phyloP scores from a whole-genome alignment of 495 filamentous ascomycete species.

The Filosporella fistucella region DNA sequence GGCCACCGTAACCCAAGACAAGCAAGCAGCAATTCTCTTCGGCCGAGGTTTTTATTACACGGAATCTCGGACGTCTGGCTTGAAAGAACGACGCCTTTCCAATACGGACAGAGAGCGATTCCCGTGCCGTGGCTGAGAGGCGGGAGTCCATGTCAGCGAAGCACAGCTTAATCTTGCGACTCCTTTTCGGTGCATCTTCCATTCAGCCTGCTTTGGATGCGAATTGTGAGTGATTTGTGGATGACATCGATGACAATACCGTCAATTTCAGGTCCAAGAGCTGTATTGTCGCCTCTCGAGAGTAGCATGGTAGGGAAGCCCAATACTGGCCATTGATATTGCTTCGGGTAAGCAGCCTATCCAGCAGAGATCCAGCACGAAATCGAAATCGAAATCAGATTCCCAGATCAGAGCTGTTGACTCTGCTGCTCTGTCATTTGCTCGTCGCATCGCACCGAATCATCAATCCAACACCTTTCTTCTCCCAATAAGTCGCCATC shows the following conservation, averaged over 20 bases:
- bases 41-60: too few species aligned
- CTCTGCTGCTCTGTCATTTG: not conserved
- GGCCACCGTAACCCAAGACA: too few species aligned
- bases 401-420: not conserved
- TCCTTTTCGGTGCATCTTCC: too few species aligned
- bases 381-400: not conserved
- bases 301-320: not conserved
- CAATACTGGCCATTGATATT: slow-evolving; percentile 3
- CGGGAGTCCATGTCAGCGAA: too few species aligned
- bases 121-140: too few species aligned
- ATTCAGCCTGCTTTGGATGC: too few species aligned
- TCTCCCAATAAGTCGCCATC: not conserved
- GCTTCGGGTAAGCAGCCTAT: slow-evolving; percentile 6
- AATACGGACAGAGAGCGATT: too few species aligned
- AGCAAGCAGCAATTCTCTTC: too few species aligned
- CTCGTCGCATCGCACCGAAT: not conserved
- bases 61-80: too few species aligned
- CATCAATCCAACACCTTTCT: not conserved
- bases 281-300: not conserved
- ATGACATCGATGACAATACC: not conserved
- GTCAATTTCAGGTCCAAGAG: not conserved
- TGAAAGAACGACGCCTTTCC: too few species aligned
- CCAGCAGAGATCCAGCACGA: not conserved
- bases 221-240: too few species aligned
- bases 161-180: too few species aligned